Percentiles rank a stretch among this genome's conserved stretches.
phyloP scores from a whole-genome alignment of 2,329 filamentous ascomycete genomes.

The Amylocarpus encephaloides region DNA sequence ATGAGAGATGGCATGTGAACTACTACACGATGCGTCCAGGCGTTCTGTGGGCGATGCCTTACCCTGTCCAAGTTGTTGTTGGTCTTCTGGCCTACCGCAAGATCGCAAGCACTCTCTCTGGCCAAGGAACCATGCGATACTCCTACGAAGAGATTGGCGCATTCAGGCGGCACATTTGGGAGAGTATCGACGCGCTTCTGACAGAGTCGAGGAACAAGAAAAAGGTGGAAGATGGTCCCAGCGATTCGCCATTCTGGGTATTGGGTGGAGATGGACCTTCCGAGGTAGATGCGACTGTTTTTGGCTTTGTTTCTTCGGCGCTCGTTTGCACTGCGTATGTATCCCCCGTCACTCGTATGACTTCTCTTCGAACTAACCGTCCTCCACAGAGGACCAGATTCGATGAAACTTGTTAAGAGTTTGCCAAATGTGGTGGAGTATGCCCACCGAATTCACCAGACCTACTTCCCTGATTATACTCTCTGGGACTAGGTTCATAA shows the following conservation, averaged over 20 bases:
- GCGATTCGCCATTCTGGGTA: slow-evolving; percentile 47
- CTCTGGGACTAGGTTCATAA: too few relatives aligned
- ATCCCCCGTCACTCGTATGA: not conserved
- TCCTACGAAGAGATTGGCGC: slow-evolving; percentile 41
- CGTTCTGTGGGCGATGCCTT: slow-evolving; percentile 43
- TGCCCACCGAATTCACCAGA: slow-evolving; percentile 46
- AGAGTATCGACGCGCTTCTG: slow-evolving; percentile 40
- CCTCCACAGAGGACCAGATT: slow-evolving; percentile 40
- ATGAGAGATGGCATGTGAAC: slow-evolving; percentile 54
- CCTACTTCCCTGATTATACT: slow-evolving; percentile 52
- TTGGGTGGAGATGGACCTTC: slow-evolving; percentile 47
- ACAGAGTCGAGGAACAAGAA: slow-evolving; percentile 29
- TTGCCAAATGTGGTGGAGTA: slow-evolving; percentile 49
- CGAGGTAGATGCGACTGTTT: slow-evolving; percentile 51
- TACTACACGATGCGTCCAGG: slow-evolving; percentile 52
- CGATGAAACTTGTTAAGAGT: slow-evolving; percentile 38
- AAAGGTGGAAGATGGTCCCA: not conserved
- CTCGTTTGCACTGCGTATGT: slow-evolving; percentile 49
- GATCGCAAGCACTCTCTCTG: slow-evolving; percentile 40
- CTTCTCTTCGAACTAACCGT: not conserved
- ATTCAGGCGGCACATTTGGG: slow-evolving; percentile 48
- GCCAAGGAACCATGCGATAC: slow-evolving; percentile 50
- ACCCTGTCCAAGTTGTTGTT: slow-evolving; percentile 43
- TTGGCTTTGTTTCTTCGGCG: slow-evolving; percentile 48
- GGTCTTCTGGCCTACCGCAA: slow-evolving; percentile 44